Evolutionary conservation across 1,284 basidiomycete genomes (phyloP).

Genomic region (Cryptococcus sp.): DNA sequence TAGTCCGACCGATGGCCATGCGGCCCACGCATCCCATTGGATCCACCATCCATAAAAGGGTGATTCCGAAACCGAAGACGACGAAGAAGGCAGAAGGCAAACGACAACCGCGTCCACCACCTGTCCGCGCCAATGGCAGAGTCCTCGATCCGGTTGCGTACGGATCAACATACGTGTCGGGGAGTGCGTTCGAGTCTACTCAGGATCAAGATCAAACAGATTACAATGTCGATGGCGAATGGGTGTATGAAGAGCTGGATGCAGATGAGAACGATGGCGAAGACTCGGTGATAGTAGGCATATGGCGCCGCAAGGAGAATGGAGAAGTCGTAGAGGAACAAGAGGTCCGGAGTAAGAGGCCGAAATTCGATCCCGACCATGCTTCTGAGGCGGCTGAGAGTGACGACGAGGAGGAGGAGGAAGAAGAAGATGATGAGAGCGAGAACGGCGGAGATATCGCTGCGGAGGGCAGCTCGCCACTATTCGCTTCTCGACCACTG

Average conservation of each 20-base stretch:
- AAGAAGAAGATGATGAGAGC: conserved; percentile 4
- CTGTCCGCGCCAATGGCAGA: conserved; percentile 24
- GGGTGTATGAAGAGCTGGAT: conserved; percentile 10
- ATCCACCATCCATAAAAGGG: not conserved
- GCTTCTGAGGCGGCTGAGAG: conserved; percentile 1
- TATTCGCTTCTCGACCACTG: conserved; percentile 12
- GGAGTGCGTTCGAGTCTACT: conserved; percentile 1
- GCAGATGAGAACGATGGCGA: conserved; percentile 11
- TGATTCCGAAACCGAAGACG: conserved; percentile 4
- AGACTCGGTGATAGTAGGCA: conserved; percentile 3
- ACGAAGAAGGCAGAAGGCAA: conserved; percentile 7
- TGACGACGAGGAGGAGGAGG: conserved; percentile 10
- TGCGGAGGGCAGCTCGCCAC: conserved; percentile 12
- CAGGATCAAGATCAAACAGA: not conserved
- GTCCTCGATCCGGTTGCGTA: conserved; percentile 42
- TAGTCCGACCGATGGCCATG: conserved; percentile 40
- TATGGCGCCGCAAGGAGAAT: conserved; percentile 13
- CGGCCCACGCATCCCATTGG: conserved; percentile 37
- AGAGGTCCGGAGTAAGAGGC: conserved; percentile 27
- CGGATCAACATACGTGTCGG: conserved; percentile 22
- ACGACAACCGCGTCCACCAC: conserved; percentile 16
- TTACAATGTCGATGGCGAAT: conserved; percentile 1
- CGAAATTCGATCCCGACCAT: conserved; percentile 2
- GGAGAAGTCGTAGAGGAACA: conserved; percentile 24
- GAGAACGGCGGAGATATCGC: conserved; percentile 1